Conservation (phyloP, 1,284 basidiomycete genomes). For the Polyporus tsugae region DNA sequence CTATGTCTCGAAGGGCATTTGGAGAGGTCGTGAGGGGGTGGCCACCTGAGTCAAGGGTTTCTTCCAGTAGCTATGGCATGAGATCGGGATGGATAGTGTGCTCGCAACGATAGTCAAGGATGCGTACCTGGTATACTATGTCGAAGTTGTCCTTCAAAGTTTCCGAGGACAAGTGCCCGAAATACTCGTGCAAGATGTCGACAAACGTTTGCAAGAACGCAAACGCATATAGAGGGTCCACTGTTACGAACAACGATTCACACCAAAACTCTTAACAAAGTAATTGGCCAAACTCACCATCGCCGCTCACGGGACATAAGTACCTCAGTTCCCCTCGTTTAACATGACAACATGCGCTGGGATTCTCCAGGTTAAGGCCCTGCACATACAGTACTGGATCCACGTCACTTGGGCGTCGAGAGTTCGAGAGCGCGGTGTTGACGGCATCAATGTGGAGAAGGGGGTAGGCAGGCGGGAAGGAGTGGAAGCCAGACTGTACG, state of each 20-base stretch:
- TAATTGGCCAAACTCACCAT: slow-evolving; percentile 59
- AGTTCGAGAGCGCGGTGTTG: slow-evolving; percentile 74
- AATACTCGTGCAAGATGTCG: slow-evolving; percentile 87
- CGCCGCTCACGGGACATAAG: slow-evolving; percentile 83
- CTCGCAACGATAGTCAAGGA: not conserved
- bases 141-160: slow-evolving; percentile 95
- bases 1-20: slow-evolving; percentile 92
- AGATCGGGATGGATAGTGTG: not conserved
- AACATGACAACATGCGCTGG: slow-evolving; percentile 84
- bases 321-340: slow-evolving; percentile 80
- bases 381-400: slow-evolving; percentile 78
- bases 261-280: not conserved
- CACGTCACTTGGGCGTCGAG: slow-evolving; percentile 58
- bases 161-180: slow-evolving; percentile 76
- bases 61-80: slow-evolving; percentile 82
- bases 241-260: slow-evolving; percentile 48
- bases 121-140: slow-evolving; percentile 89
- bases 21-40: slow-evolving; percentile 95
- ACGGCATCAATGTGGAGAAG: slow-evolving; percentile 88
- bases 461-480: slow-evolving; percentile 80
- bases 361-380: slow-evolving; percentile 54
- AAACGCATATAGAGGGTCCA: slow-evolving; percentile 91
- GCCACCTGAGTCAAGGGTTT: slow-evolving; percentile 92
- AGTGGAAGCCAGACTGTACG: slow-evolving; percentile 91
- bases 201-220: slow-evolving; percentile 88